Conservation (phyloP, 306 rosid species). For the Crataegus laevigata region DNA sequence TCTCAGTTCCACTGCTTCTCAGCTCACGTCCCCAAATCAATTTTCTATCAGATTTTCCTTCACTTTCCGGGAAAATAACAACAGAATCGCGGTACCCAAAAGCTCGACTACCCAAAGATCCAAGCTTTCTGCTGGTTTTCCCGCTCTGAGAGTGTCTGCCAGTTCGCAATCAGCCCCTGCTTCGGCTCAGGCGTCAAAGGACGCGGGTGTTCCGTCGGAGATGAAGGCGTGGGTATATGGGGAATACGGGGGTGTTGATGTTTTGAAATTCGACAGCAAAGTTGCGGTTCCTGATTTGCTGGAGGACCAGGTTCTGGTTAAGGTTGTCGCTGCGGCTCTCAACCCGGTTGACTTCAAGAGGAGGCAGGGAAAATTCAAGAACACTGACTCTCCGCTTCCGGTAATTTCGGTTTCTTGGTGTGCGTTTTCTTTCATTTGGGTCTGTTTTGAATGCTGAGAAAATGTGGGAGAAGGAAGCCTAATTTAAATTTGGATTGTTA, state of each 20-base stretch:
- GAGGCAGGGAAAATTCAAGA: constrained; percentile 79
- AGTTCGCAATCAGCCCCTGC: constrained; percentile 57
- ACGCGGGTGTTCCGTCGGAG: constrained; percentile 40
- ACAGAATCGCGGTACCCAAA: background rate
- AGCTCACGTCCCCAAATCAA: constrained; percentile 15
- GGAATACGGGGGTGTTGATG: constrained; percentile 72
- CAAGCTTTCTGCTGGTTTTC: constrained; percentile 1
- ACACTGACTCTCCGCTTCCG: constrained; percentile 91
- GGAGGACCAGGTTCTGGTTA: constrained; percentile 75
- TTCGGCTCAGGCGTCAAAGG: constrained; percentile 39
- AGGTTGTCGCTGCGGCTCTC: constrained; percentile 78
- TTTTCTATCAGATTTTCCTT: constrained; percentile 19
- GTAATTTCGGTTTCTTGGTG: constrained; percentile 22
- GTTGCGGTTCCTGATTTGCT: constrained; percentile 65
- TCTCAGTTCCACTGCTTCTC: constrained; percentile 40
- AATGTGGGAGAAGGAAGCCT: background rate
- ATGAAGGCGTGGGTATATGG: constrained; percentile 96
- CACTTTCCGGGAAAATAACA: constrained; percentile 20
- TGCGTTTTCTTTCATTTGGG: background rate
- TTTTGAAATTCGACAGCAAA: constrained; percentile 52
- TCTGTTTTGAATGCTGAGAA: constrained; percentile 5
- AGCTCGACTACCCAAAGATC: background rate
- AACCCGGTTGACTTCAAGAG: constrained; percentile 89
- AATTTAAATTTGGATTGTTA: background rate
- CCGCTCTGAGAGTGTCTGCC: constrained; percentile 33